Evolutionary conservation across 2,329 filamentous ascomycete species (phyloP).

Genomic region (Phyllosticta capitalensis): DNA sequence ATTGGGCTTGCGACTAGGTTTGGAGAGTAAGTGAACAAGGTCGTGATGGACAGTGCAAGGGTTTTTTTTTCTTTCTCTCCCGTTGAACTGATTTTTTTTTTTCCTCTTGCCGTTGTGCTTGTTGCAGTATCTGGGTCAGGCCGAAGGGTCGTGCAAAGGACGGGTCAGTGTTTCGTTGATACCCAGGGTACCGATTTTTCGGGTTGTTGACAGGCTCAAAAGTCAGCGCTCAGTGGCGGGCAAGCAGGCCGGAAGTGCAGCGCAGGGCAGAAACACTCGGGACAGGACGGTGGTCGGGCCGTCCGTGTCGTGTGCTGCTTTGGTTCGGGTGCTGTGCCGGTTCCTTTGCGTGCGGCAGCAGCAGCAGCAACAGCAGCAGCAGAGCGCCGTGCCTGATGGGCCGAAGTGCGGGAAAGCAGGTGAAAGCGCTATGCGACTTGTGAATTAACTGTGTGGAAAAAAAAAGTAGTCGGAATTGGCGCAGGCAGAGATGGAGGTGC

Average conservation of each 20-base stretch:
- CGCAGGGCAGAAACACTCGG: neutral
- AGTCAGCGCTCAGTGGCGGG: neutral
- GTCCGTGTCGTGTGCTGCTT: neutral
- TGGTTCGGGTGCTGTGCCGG: neutral
- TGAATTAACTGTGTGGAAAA: neutral
- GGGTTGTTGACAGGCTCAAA: neutral
- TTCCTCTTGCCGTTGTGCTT: neutral
- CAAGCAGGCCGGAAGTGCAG: neutral
- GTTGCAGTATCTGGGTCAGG: neutral
- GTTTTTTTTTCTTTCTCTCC: slow-evolving; percentile 1
- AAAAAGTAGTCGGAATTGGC: neutral
- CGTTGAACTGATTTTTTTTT: neutral
- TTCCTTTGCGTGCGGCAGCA: neutral
- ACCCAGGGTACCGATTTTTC: neutral
- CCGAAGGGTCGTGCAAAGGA: neutral
- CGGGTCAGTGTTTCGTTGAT: neutral
- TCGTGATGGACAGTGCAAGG: neutral
- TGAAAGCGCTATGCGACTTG: neutral
- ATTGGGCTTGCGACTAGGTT: neutral
- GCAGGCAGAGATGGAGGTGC: neutral
- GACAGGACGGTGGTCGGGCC: neutral
- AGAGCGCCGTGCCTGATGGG: neutral
- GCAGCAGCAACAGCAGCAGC: neutral
- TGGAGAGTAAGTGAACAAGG: neutral
- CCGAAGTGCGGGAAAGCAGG: neutral